phyloP scores from a whole-genome alignment of 2,329 filamentous ascomycete genomes.

The Talaromyces amestolkiae region DNA sequence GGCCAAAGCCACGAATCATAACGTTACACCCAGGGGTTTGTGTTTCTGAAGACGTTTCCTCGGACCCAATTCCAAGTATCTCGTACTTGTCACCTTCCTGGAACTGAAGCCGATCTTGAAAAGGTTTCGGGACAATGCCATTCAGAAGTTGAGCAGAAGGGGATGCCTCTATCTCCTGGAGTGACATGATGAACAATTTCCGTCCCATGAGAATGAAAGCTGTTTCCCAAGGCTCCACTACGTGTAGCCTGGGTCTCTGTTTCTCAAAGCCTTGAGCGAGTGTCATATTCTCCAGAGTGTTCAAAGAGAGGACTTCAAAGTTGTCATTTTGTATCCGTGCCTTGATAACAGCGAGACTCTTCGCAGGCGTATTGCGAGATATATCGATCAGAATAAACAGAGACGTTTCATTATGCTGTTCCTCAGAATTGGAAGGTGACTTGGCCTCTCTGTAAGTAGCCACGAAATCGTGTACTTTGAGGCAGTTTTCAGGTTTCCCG shows the following conservation, averaged over 20 bases:
- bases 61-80: constrained; percentile 51
- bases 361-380: constrained; percentile 42
- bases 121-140: constrained; percentile 62
- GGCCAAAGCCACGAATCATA: constrained; percentile 57
- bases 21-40: constrained; percentile 47
- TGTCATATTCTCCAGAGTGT: constrained; percentile 65
- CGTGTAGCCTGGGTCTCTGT: constrained; percentile 64
- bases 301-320: constrained; percentile 62
- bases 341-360: constrained; percentile 74
- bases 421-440: constrained; percentile 37
- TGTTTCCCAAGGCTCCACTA: constrained; percentile 75
- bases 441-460: constrained; percentile 45
- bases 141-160: constrained; percentile 74
- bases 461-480: constrained; percentile 77
- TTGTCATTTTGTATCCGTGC: constrained; percentile 58
- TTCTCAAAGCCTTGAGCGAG: constrained; percentile 45
- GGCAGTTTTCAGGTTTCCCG: constrained; percentile 51
- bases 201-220: constrained; percentile 79
- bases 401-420: constrained; percentile 44
- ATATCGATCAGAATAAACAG: constrained; percentile 57
- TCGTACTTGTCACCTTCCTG: constrained; percentile 52
- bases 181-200: constrained; percentile 73
- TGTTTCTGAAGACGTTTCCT: constrained; percentile 43
- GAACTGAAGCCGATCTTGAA: constrained; percentile 85
- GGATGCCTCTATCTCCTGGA: constrained; percentile 64